These are phyloP conservation scores for Ailanthus altissimus DNA, from an alignment of 345 rosid species.

Conservation along the genomic window DNA sequence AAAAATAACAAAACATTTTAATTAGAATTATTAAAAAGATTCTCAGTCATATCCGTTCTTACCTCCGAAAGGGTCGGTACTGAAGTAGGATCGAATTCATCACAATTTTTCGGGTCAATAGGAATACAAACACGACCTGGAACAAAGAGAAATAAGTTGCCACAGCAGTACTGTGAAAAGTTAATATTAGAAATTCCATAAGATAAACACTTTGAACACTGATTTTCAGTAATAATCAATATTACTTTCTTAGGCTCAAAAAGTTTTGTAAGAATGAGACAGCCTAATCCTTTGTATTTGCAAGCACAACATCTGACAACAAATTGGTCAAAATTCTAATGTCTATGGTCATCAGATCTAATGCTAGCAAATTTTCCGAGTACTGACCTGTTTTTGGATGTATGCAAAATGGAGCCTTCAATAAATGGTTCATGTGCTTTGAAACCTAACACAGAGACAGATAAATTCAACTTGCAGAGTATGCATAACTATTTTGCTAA, in stretches of 20 bases:
- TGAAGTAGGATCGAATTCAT: constrained; percentile 81
- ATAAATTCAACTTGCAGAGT: constrained; percentile 8
- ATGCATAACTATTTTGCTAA: not conserved
- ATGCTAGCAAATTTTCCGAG: not conserved
- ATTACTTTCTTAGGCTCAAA: not conserved
- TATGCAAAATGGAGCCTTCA: constrained; percentile 96
- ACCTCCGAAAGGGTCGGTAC: constrained; percentile 82
- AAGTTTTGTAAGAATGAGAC: not conserved
- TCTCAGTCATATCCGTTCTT: not conserved
- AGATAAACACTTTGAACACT: not conserved
- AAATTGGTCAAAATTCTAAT: constrained; percentile 1
- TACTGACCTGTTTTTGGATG: constrained; percentile 88
- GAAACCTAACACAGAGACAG: constrained; percentile 61
- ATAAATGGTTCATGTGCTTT: constrained; percentile 93
- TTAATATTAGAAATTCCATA: constrained; percentile 5
- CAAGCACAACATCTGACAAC: not conserved
- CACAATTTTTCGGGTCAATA: constrained; percentile 74
- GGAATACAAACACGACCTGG: constrained; percentile 90
- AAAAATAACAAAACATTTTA: not conserved
- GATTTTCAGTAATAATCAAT: not conserved
- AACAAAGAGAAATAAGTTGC: constrained; percentile 11
- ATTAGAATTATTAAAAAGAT: not conserved
- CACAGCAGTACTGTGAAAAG: not conserved
- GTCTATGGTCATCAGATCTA: constrained; percentile 4
- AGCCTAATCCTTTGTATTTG: constrained; percentile 16